Percentiles rank a stretch among this genome's conserved stretches.
These are phyloP conservation scores for Corylus avellana DNA, from an alignment of 306 rosid genomes.

Conservation along the genomic window DNA sequence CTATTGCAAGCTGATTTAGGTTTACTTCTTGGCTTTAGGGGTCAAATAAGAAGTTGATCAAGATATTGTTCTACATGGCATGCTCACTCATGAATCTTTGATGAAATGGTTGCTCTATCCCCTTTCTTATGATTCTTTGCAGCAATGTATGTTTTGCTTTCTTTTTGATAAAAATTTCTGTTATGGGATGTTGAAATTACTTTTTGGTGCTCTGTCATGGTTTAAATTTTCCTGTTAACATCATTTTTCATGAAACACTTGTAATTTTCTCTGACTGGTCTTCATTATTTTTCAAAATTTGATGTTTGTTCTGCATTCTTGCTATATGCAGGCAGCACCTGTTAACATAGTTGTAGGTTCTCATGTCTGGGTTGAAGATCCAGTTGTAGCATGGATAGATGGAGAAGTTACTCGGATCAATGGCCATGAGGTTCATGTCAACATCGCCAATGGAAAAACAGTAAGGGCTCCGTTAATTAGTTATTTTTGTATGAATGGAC, in stretches of 20 bases:
- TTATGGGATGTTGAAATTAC: not conserved
- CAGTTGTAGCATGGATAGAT: slow-evolving; percentile 79
- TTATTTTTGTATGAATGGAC: too few relatives aligned
- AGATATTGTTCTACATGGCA: not conserved
- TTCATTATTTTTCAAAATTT: too few relatives aligned
- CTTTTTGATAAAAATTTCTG: not conserved
- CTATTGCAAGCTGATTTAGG: not conserved
- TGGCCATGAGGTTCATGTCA: slow-evolving; percentile 73
- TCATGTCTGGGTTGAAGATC: slow-evolving; percentile 98
- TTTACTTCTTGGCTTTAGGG: not conserved
- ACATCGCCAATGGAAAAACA: slow-evolving; percentile 62
- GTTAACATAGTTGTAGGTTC: slow-evolving; percentile 95
- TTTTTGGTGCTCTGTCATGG: not conserved
- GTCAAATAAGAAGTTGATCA: not conserved
- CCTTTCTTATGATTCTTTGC: not conserved
- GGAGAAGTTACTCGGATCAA: slow-evolving; percentile 86
- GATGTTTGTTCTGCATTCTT: too few relatives aligned
- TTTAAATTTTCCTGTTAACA: not conserved
- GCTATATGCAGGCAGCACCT: slow-evolving; percentile 66
- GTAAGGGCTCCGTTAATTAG: slow-evolving; percentile 28
- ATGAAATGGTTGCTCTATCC: not conserved
- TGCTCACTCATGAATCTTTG: not conserved
- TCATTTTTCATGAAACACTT: too few relatives aligned
- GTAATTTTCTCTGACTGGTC: too few relatives aligned
- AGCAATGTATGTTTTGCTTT: not conserved